These are phyloP conservation scores for Luzula sylvatica DNA, from an alignment of 176 grass and related monocot genomes.

Conservation along the genomic window DNA sequence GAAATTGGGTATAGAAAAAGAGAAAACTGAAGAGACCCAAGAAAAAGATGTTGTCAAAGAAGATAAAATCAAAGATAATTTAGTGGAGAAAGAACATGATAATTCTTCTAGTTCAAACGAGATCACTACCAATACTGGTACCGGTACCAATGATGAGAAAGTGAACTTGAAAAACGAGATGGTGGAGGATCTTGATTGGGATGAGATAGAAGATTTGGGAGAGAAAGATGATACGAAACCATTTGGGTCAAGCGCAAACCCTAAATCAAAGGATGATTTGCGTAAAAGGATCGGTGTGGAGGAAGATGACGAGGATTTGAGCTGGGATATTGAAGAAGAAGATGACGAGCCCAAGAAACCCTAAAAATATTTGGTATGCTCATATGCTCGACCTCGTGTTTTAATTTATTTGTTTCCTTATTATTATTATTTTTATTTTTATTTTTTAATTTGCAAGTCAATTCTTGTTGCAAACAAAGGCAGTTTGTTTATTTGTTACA, in stretches of 20 bases:
- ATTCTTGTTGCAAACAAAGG: conserved; percentile 33
- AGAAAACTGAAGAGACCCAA: background rate
- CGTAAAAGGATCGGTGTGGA: conserved; percentile 54
- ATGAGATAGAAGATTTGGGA: conserved; percentile 89
- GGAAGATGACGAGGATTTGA: conserved; percentile 92
- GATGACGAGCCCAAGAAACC: conserved; percentile 26
- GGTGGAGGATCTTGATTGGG: conserved; percentile 40
- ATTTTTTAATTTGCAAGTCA: conserved; percentile 27
- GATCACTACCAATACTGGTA: too few species aligned
- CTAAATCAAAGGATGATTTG: conserved; percentile 49
- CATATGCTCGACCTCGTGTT: conserved; percentile 9
- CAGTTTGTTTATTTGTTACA: conserved; percentile 25
- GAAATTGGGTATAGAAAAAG: background rate
- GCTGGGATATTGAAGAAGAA: conserved; percentile 97
- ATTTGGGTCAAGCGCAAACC: conserved; percentile 13
- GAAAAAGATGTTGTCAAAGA: conserved; percentile 1
- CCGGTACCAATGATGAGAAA: conserved; percentile 4
- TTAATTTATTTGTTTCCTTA: background rate
- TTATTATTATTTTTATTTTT: conserved; percentile 9
- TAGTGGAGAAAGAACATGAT: conserved; percentile 6
- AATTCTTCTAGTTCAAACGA: too few species aligned
- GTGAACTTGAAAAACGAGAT: conserved; percentile 1
- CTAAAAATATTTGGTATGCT: conserved; percentile 10
- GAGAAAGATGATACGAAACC: conserved; percentile 60
- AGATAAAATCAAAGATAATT: conserved; percentile 4